Conservation (phyloP, 805 yeast species). For the Zygosaccharomyces lentus region DNA sequence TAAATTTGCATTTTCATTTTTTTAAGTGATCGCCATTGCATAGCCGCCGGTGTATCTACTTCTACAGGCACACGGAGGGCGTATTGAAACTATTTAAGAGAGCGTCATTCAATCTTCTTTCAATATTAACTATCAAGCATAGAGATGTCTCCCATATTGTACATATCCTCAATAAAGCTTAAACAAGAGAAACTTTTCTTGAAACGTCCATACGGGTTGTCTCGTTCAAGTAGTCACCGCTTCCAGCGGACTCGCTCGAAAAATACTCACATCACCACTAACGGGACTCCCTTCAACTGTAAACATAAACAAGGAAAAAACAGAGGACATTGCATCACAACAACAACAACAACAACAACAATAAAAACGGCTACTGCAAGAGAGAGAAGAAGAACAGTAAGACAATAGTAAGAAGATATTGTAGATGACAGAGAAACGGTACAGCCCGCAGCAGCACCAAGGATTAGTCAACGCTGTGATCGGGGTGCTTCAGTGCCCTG, state of each 20-base stretch:
- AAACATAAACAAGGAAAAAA: conserved; percentile 6
- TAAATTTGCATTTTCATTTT: not conserved
- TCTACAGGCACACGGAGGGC: not conserved
- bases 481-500: conserved; percentile 63
- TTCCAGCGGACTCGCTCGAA: not conserved
- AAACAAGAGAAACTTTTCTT: not conserved
- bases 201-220: not conserved
- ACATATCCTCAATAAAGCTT: not conserved
- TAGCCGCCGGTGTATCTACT: not conserved
- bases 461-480: conserved; percentile 74
- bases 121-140: not conserved
- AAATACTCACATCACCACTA: conserved; percentile 1
- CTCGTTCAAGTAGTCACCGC: not conserved
- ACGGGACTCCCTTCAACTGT: conserved; percentile 7
- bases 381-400: not conserved
- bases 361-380: not conserved
- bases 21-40: not conserved
- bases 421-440: conserved; percentile 8
- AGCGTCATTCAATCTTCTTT: not conserved
- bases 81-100: too few relatives aligned
- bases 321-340: conserved; percentile 9
- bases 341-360: conserved; percentile 5
- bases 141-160: not conserved
- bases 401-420: not conserved
- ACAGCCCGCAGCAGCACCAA: conserved; percentile 32